Conservation (phyloP, 2,329 filamentous ascomycete species). For the Cladosporium sp. region DNA sequence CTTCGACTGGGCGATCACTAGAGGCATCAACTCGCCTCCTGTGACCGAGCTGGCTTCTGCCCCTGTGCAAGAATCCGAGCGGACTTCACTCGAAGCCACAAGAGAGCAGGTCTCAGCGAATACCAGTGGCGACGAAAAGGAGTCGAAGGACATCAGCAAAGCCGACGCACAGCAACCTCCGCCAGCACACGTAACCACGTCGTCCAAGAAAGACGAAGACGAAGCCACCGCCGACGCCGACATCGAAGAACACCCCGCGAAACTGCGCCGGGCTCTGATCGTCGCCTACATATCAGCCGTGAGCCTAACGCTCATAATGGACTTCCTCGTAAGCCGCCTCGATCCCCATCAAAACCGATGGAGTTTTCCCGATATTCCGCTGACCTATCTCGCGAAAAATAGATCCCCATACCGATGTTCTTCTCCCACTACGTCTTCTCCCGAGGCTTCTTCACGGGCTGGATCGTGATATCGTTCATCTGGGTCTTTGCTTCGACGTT, state of each 20-base stretch:
- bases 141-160: neutral
- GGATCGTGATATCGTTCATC: slow-evolving; percentile 41
- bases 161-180: neutral
- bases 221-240: slow-evolving; percentile 34
- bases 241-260: slow-evolving; percentile 35
- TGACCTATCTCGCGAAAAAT: neutral
- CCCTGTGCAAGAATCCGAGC: neutral
- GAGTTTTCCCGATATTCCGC: neutral
- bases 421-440: slow-evolving; percentile 43
- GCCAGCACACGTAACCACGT: neutral
- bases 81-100: slow-evolving; percentile 20
- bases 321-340: slow-evolving; percentile 33
- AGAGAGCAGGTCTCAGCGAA: neutral
- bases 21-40: slow-evolving; percentile 38
- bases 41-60: slow-evolving; percentile 4
- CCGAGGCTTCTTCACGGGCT: slow-evolving; percentile 42
- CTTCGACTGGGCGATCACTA: slow-evolving; percentile 44
- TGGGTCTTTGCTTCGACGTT: slow-evolving; percentile 43
- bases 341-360: no score
- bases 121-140: neutral
- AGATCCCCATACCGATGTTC: slow-evolving; percentile 44
- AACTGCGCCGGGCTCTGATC: slow-evolving; percentile 40
- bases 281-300: slow-evolving; percentile 40
- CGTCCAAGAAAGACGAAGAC: slow-evolving; percentile 13
- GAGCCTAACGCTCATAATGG: slow-evolving; percentile 40